These are phyloP conservation scores for Pleoardoris graminearum DNA, from an alignment of 2,329 filamentous ascomycete genomes.

Conservation along the genomic window DNA sequence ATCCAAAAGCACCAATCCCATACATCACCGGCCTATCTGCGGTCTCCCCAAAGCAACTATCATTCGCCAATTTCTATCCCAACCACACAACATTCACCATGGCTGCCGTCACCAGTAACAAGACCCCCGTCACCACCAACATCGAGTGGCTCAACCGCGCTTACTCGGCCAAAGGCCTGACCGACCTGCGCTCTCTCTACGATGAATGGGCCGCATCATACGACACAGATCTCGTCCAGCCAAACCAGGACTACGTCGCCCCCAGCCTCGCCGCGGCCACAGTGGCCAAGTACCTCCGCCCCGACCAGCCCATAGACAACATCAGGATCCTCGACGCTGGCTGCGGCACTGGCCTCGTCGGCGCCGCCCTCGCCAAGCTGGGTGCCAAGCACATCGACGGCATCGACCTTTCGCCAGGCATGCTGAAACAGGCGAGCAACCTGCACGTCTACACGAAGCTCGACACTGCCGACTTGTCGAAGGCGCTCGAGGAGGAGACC, in stretches of 20 bases:
- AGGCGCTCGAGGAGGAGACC: constrained; percentile 45
- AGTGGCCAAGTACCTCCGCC: constrained; percentile 8
- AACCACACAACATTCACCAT: constrained; percentile 1
- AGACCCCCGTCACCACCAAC: constrained; percentile 13
- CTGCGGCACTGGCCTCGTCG: constrained; percentile 60
- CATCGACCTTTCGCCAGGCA: constrained; percentile 56
- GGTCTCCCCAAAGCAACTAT: constrained; percentile 4
- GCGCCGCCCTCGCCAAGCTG: constrained; percentile 48
- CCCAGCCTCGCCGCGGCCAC: constrained; percentile 40
- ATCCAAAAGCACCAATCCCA: background rate
- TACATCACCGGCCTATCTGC: background rate
- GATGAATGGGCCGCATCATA: constrained; percentile 51
- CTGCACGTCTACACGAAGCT: constrained; percentile 54
- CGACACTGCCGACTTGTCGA: constrained; percentile 52
- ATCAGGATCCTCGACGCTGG: constrained; percentile 55
- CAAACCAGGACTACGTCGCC: constrained; percentile 46
- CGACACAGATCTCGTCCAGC: constrained; percentile 41
- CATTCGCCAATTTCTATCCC: background rate
- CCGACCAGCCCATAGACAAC: constrained; percentile 2
- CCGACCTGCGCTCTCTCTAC: constrained; percentile 45
- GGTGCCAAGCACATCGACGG: constrained; percentile 54
- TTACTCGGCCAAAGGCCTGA: constrained; percentile 11
- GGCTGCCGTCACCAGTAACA: constrained; percentile 12
- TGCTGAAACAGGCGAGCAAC: constrained; percentile 49
- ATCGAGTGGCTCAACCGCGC: constrained; percentile 17